Evolutionary conservation across 2,329 filamentous ascomycete genomes (phyloP), one percentile per base, ranked within the genome.

Genomic region (Colletotrichum sp.): DNA sequence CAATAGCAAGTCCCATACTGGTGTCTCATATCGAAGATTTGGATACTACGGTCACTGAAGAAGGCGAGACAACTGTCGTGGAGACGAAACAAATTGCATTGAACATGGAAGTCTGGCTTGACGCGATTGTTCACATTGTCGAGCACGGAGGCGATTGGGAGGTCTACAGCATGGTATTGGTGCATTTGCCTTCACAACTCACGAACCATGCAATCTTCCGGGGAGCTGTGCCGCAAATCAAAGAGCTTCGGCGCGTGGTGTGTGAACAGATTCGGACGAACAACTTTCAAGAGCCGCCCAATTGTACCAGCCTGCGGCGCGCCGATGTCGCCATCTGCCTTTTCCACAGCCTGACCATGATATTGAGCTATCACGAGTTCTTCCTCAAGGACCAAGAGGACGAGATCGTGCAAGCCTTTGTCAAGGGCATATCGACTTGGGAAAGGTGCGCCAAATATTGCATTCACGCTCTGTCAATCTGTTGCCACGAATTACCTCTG

Each of bases 391-490:
- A 91, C 34, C 96, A 98, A 79, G 94, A 98, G 82, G 96, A 98
- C 80, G 95, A 98, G 55, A 92, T 98, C 43, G 95, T 98, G 30
- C 93, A 93, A 78, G 92, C 95, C 0, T 98, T 99, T 81, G 92
- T 97, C 78, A 90, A 94, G 71, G 96, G 96, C 3, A 95, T 98
- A 74, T 92, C 93, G 13, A 92, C 92, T 3, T 96, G 94, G 90
- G 96, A 98, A 80, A 91, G 94, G 77, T 97, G 95, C 70, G 95
- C 96, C 24, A 97, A 96, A 81, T 94, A 93, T 76, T 99, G 97
- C 84, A 98, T 99, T 69, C 96, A 99, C 83, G 96, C 96, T 1
- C 87, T 99, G 24, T 96, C 96, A 0, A 94, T 99, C 75, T 98
- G 96, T 86, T 98, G 96, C 82, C 96, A 98, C 80, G 97, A 99